Base-by-base conservation (phyloP, 1,139 yeast genomes). In the Pneumocystis canis region DNA sequence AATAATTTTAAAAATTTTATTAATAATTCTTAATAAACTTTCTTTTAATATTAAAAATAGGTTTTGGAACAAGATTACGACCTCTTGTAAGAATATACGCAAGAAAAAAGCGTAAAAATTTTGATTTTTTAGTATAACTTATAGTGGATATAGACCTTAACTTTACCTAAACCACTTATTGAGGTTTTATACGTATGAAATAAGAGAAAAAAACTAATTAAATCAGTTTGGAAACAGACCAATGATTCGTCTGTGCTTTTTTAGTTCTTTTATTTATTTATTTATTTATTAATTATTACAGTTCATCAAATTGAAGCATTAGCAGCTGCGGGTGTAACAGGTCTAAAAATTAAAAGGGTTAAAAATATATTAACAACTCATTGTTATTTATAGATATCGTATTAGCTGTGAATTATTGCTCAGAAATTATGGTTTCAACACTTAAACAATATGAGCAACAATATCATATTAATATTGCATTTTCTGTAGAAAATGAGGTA, bases 61-160 rank as follows among this genome's bases (percentile, higher is more conserved):
- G 98, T 77, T 92, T 89, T 81, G 99, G 99, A 82, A 92, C 99
- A 74, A 94, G 99, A 80, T 87, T 92, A 80, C 90, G 99, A 83
- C 99, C 99, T 68, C 82, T 92, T 61, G 68, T 66, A 66, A 25
- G 67, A 63, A 30, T 60, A 30, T 40, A 58, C 30, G 14, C 47
- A 59, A 32, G 58, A 57, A 41, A 18, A 40, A 32, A 40, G 11
- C n/a, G 20, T n/a, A 32, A n/a, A 4, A 32, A 31, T 6, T 3
- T 18, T 53, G 16, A 6, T 1, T 16, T 58, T 57, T n/a, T 59
- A 30, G 16, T 39, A 30, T 5, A n/a, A 31, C 18, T 2, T 28
- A 47, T 9, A 5, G n/a, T 35, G 4, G 41, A 30, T 18, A 47
- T 35, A 64, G 65, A 94, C 99, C 67, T 82, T 94, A 73, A 90